Base-by-base conservation (phyloP, 805 yeast species). In the Candida parachauliodes region DNA sequence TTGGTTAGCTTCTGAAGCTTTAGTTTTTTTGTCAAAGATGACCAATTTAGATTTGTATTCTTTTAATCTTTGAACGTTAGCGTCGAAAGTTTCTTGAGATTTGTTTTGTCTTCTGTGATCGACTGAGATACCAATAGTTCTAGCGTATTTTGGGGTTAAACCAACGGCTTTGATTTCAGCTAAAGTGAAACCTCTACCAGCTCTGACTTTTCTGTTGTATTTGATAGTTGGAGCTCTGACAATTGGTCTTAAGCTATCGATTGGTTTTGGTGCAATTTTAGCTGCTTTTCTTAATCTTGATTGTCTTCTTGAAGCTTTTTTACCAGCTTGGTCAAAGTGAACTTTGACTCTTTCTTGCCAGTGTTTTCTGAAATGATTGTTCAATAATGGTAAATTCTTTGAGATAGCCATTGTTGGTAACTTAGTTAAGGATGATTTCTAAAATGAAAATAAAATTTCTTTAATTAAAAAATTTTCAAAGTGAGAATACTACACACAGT, bases 261-360 rank as follows among this genome's bases (percentile, higher is more conserved):
- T 76, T 62, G 98, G 98, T 70, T 86, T 89, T 77, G 98, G 98
- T 63, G 98, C 98, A 60, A 83, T 74, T 69, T 76, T 76, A 61
- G 96, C 96, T 60, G 96, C 95, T 79, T 85, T 89, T 61, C 83
- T 62, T 68, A 86, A 83, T 77, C 98, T 88, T 56, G 96, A 84
- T 56, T 76, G 77, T 79, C 98, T 85, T 83, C 98, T 88, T 54
- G 95, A 82, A 65, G 76, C 88, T 83, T 93, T 93, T 83, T 91
- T 88, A 73, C 98, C 98, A 68, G 98, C 96, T 81, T 93, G 98
- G 91, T 93, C 97, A 70, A 93, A 85, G 88, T 94, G 98, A 65
- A 88, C 96, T 73, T 80, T 87, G 81, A 93, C 99, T 70, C 98
- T 87, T 76, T 88, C 95, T 79, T 93, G 98, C 98, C 98, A 93